These are phyloP conservation scores for Clarireedia hainanense DNA, from an alignment of 2,329 filamentous ascomycete genomes.

Conservation along the genomic window DNA sequence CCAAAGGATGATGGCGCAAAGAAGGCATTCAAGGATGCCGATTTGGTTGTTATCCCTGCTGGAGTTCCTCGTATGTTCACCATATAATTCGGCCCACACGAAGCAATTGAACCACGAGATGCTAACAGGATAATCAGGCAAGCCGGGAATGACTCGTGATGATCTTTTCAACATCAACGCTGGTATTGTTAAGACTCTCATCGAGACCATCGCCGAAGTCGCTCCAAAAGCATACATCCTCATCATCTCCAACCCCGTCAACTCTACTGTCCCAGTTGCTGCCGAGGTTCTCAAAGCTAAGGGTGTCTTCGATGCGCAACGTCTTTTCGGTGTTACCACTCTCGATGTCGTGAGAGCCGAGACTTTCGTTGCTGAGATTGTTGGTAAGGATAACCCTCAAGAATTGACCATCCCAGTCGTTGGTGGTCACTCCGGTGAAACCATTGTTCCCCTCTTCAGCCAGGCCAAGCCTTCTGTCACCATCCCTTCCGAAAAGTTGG, in stretches of 20 bases:
- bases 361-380: conserved; percentile 82
- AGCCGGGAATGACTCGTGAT: conserved; percentile 98
- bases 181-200: conserved; percentile 96
- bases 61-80: conserved; percentile 72
- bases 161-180: conserved; percentile 99
- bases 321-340: conserved; percentile 98
- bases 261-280: conserved; percentile 97
- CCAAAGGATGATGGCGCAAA: conserved; percentile 68
- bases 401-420: conserved; percentile 77
- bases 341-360: conserved; percentile 97
- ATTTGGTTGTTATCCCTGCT: conserved; percentile 95
- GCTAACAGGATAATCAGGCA: conserved; percentile 20
- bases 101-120: background rate
- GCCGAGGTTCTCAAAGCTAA: conserved; percentile 93
- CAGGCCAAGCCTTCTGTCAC: conserved; percentile 71
- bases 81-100: no score
- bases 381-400: conserved; percentile 10
- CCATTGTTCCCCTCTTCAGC: conserved; percentile 96
- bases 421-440: conserved; percentile 95
- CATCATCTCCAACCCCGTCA: conserved; percentile 98
- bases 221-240: conserved; percentile 90
- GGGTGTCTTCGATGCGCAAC: conserved; percentile 98
- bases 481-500: conserved; percentile 47
- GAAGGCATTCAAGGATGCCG: conserved; percentile 73
- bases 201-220: conserved; percentile 85